These are phyloP conservation scores for Daldinia childiae DNA, from an alignment of 495 filamentous ascomycete species.

Conservation along the genomic window DNA sequence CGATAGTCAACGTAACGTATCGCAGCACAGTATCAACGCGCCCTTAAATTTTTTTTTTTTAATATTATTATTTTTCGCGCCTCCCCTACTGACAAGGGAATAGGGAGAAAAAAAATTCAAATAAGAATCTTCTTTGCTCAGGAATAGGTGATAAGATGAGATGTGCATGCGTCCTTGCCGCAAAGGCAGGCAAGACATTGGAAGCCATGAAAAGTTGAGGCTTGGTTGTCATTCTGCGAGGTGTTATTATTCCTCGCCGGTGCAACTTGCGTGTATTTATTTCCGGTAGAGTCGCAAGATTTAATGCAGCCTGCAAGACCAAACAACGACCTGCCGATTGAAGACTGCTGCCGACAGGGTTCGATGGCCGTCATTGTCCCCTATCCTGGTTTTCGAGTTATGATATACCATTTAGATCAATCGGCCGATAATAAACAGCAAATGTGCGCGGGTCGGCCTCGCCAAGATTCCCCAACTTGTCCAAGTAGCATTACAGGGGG, in stretches of 20 bases:
- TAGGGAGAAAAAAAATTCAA: background rate
- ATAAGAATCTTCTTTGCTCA: constrained; percentile 12
- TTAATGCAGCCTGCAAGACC: constrained; percentile 36
- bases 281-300: constrained; percentile 40
- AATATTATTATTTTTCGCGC: background rate
- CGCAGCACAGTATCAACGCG: constrained; percentile 24
- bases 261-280: constrained; percentile 35
- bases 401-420: constrained; percentile 24
- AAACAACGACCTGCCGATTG: constrained; percentile 43
- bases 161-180: constrained; percentile 20
- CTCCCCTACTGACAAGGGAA: constrained; percentile 10
- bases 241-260: constrained; percentile 29
- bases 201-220: constrained; percentile 35
- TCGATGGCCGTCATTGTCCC: constrained; percentile 20
- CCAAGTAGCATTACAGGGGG: constrained; percentile 24
- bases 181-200: constrained; percentile 32
- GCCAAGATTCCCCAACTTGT: constrained; percentile 33
- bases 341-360: constrained; percentile 42
- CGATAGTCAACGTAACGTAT: constrained; percentile 27
- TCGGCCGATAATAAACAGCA: constrained; percentile 27
- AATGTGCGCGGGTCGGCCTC: constrained; percentile 32
- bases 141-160: constrained; percentile 33
- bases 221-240: constrained; percentile 41
- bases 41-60: background rate
- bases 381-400: constrained; percentile 34